Evolutionary conservation across 345 rosid genomes (phyloP).

Genomic region (Ceriops decandra): DNA sequence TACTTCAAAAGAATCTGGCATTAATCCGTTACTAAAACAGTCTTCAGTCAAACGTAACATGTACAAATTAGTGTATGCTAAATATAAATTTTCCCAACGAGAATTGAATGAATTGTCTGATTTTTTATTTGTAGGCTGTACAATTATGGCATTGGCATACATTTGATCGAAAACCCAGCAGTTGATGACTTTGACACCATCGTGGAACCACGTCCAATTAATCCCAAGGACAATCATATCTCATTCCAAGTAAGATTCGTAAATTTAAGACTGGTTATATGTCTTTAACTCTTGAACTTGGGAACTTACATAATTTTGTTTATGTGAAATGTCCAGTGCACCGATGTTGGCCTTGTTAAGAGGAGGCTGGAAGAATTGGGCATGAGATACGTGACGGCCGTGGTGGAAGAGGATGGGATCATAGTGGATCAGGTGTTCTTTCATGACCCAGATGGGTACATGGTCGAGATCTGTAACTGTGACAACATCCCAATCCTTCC

Average conservation of each 20-base stretch:
- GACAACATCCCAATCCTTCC: conserved; percentile 50
- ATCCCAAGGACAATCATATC: conserved; percentile 59
- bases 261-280: neutral
- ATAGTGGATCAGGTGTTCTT: conserved; percentile 55
- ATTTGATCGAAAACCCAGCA: conserved; percentile 50
- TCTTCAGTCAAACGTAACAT: too few species aligned
- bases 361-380: conserved; percentile 47
- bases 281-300: too few species aligned
- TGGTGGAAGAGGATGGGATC: conserved; percentile 48
- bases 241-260: conserved; percentile 44
- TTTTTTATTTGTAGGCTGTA: conserved; percentile 36
- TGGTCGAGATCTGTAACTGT: conserved; percentile 58
- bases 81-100: neutral
- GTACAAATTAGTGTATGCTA: neutral
- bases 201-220: conserved; percentile 39
- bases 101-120: neutral
- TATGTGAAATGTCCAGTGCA: conserved; percentile 27
- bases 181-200: conserved; percentile 39
- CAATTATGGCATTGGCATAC: conserved; percentile 57
- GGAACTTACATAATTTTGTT: too few species aligned
- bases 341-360: conserved; percentile 44
- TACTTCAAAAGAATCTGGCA: too few species aligned
- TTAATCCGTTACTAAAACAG: too few species aligned
- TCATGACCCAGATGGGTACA: conserved; percentile 66
- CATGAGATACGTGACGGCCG: conserved; percentile 43